phyloP scores from a whole-genome alignment of 192 early-diverging fungal genomes.

The Kickxella alabastrina region DNA sequence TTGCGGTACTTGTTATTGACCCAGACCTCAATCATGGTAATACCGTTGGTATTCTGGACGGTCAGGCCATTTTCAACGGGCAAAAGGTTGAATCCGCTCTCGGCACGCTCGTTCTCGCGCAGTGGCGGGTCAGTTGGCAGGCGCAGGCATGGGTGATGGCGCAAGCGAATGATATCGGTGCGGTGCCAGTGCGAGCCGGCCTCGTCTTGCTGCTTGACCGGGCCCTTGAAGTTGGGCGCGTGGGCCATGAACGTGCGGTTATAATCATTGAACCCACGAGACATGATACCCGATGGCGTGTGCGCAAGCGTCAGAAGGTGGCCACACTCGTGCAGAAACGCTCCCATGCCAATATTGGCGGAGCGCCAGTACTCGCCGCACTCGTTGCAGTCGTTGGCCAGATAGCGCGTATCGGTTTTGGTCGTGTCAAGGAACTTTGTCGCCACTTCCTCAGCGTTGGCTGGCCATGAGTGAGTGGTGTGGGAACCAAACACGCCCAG shows the following conservation, averaged over 20 bases:
- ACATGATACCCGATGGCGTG: conserved; percentile 60
- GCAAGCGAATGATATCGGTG: conserved; percentile 56
- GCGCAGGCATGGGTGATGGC: conserved; percentile 58
- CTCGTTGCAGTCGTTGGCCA: conserved; percentile 61
- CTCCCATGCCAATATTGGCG: conserved; percentile 67
- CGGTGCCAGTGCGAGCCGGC: conserved; percentile 67
- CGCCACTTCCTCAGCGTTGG: conserved; percentile 57
- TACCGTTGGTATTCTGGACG: conserved; percentile 42
- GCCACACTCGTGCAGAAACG: conserved; percentile 71
- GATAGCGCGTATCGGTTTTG: conserved; percentile 52
- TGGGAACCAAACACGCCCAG: conserved; percentile 71
- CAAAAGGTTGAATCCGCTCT: conserved; percentile 22
- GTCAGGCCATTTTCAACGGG: conserved; percentile 33
- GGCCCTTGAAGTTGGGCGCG: conserved; percentile 48
- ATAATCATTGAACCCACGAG: conserved; percentile 60
- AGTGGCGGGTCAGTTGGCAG: conserved; percentile 51
- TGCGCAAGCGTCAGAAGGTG: conserved; percentile 60
- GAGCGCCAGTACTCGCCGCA: conserved; percentile 60
- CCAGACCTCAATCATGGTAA: conserved; percentile 59
- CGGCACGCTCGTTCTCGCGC: conserved; percentile 15
- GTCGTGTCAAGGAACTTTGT: conserved; percentile 56
- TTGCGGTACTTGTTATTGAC: conserved; percentile 46
- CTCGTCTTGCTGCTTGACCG: conserved; percentile 54
- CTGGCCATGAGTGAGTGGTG: conserved; percentile 60
- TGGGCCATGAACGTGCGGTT: conserved; percentile 65